These are phyloP conservation scores for Botryotinia convoluta DNA, from an alignment of 2,329 filamentous ascomycete genomes.

Conservation along the genomic window DNA sequence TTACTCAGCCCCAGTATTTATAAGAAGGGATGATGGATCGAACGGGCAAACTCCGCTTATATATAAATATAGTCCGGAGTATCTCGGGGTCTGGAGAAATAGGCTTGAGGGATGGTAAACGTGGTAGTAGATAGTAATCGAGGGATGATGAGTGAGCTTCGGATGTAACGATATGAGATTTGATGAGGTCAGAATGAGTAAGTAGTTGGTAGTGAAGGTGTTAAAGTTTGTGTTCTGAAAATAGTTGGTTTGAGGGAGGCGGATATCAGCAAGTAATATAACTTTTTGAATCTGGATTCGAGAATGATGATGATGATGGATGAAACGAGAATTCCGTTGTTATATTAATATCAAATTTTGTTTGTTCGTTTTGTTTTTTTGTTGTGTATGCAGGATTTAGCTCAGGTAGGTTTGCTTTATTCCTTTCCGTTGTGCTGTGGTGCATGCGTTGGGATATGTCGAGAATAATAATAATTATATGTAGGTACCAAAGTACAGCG, in stretches of 20 bases:
- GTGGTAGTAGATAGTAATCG: background rate
- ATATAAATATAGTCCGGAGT: slow-evolving; percentile 17
- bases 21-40: background rate
- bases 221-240: background rate
- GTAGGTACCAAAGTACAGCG: slow-evolving; percentile 4
- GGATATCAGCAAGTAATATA: slow-evolving; percentile 12
- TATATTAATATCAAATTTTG: slow-evolving; percentile 11
- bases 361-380: background rate
- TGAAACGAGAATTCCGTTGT: slow-evolving; percentile 9
- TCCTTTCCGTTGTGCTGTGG: slow-evolving; percentile 3
- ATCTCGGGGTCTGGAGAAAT: slow-evolving; percentile 13
- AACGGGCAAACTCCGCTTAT: slow-evolving; percentile 7
- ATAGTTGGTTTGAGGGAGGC: slow-evolving; percentile 4
- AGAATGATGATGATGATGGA: slow-evolving; percentile 1
- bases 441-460: slow-evolving; percentile 15
- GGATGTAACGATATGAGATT: slow-evolving; percentile 5
- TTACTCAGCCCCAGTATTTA: slow-evolving; percentile 6
- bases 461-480: background rate
- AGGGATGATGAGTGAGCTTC: slow-evolving; percentile 8
- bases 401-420: slow-evolving; percentile 1
- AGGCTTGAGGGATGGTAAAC: background rate
- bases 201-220: background rate
- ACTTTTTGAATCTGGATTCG: background rate
- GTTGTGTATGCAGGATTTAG: slow-evolving; percentile 2
- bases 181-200: slow-evolving; percentile 14